A percentile compares a stretch with the other conserved stretches of the same genome.
Conservation (phyloP, 2,329 filamentous ascomycete species). For the Cladorrhinum sp. region DNA sequence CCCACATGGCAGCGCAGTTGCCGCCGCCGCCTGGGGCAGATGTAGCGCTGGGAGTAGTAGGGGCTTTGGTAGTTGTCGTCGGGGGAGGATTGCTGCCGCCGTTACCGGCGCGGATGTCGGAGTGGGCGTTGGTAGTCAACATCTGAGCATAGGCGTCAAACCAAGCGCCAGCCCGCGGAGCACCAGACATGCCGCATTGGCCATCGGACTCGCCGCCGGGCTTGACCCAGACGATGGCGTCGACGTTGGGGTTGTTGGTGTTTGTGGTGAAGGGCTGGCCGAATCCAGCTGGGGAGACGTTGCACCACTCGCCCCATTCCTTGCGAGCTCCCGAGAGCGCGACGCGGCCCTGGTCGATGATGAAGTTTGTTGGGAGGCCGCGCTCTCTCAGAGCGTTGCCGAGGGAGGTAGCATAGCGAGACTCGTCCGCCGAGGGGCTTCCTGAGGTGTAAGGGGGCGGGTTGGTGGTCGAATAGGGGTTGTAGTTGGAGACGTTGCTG, state of each 20-base stretch:
- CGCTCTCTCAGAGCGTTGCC: slow-evolving; percentile 35
- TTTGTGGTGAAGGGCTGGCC: slow-evolving; percentile 37
- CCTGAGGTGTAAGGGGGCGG: slow-evolving; percentile 40
- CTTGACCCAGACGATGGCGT: slow-evolving; percentile 45
- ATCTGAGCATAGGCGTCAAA: slow-evolving; percentile 11
- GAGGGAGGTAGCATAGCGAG: slow-evolving; percentile 38
- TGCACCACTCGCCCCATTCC: slow-evolving; percentile 44
- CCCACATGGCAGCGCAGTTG: slow-evolving; percentile 24
- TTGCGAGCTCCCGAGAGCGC: slow-evolving; percentile 34
- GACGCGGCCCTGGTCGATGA: slow-evolving; percentile 44
- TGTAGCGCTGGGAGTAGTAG: slow-evolving; percentile 1
- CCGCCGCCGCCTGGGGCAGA: not conserved
- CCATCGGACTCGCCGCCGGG: slow-evolving; percentile 44
- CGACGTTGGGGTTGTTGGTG: slow-evolving; percentile 35
- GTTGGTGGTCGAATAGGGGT: slow-evolving; percentile 37
- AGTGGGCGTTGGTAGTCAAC: slow-evolving; percentile 5
- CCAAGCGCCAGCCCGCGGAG: slow-evolving; percentile 3
- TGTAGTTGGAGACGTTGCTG: slow-evolving; percentile 45
- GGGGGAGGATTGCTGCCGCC: slow-evolving; percentile 1
- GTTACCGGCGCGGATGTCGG: not conserved
- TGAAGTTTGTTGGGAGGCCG: slow-evolving; percentile 42
- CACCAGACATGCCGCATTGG: slow-evolving; percentile 30
- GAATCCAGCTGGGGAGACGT: slow-evolving; percentile 39
- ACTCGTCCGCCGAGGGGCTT: slow-evolving; percentile 39
- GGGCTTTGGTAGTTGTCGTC: slow-evolving; percentile 1